Base-by-base conservation (phyloP, 2,329 filamentous ascomycete genomes). In the Microsporum canis region DNA sequence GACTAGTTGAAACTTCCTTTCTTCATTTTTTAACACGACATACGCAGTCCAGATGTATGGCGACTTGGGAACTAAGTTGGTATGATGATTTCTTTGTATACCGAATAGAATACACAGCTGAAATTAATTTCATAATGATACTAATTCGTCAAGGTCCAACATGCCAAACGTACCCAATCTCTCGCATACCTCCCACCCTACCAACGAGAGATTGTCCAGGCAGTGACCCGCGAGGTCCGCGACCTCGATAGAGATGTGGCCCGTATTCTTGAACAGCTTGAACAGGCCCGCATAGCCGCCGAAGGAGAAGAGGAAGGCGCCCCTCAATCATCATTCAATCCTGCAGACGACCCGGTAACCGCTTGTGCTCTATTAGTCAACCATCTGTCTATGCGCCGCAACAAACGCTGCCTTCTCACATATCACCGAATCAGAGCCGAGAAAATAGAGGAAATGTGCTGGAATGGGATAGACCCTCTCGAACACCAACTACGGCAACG, bases 101-200 rank as follows among this genome's bases (percentile, higher is more conserved):
- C 43, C 4, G 43, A 47, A 12, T 45, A 23, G 27, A 45, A 60
- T 41, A 61, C n/a, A 43, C 56, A 56, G 38, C 41, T 41, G 14
- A 29, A 57, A 36, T 39, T 23, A 7, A 7, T 3, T 47, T 8
- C 39, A 59, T 27, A 17, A 31, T 10, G 14, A 14, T 51, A 27
- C 10, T 27, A 41, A 38, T 60, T 23, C 36, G 10, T 33, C 47
- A 65, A 96, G 89, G 91, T 95, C 68, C 88, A 92, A 79, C 89
- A 97, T 79, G 94, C 94, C 73, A 97, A 97, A 81, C 85, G 94
- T 71, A 95, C 89, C 17, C 90, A 94, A 75, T 88, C 89, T 66
- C 84, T 99, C 61, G 78, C 86, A 36, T 85, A 95, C 72, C 83
- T 99, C 2, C 94, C 94, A 0, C 87, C 91, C 2, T 97, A 97